Base-by-base conservation (phyloP, 192 early-diverging fungal species). In the Coemansia sp. region DNA sequence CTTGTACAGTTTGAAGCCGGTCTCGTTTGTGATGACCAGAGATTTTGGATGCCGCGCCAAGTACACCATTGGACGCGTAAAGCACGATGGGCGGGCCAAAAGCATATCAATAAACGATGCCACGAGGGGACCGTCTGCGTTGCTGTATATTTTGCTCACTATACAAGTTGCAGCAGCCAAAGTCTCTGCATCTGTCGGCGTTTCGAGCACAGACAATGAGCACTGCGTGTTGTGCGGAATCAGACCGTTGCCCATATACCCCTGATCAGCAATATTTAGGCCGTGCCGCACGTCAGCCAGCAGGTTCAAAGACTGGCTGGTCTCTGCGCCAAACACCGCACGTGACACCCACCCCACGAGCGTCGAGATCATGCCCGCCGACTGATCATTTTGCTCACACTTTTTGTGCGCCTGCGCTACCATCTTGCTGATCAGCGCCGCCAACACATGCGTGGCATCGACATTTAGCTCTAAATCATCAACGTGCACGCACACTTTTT, bases 181-280 rank as follows among this genome's bases (percentile, higher is more conserved):
- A 0, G 64, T 41, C 16, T 61, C 54, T 10, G 65, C 35, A 7
- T 16, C 23, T 2, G 61, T 71, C 1, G 67, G 64, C 41, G 43
- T 61, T 18, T 80, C 77, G 3, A 80, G 68, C 27, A 74, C 19
- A 0, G 61, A 57, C 7, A 74, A 51, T 22, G 71, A 64, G 22
- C 67, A 71, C 53, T 63, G 61, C 12, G 62, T 47, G 55, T 67
- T 74, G 58, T 73, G 71, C 10, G 77, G 71, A 1, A 80, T 27
- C 37, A 80, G 59, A 0, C 67, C 77, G 16, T 80, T 80, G 54
- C 77, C 77, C 58, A 69, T 80, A 49, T 80, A 80, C 45, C 54
- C 61, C 23, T 67, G 26, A 41, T 61, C 61, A 2, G 29, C 54
- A 5, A 80, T 16, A 2, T 16, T 67, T 39, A 80, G 54, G 6